Evolutionary conservation across 2,329 filamentous ascomycete genomes (phyloP).

Genomic region (Pseudogymnoascus sp.): DNA sequence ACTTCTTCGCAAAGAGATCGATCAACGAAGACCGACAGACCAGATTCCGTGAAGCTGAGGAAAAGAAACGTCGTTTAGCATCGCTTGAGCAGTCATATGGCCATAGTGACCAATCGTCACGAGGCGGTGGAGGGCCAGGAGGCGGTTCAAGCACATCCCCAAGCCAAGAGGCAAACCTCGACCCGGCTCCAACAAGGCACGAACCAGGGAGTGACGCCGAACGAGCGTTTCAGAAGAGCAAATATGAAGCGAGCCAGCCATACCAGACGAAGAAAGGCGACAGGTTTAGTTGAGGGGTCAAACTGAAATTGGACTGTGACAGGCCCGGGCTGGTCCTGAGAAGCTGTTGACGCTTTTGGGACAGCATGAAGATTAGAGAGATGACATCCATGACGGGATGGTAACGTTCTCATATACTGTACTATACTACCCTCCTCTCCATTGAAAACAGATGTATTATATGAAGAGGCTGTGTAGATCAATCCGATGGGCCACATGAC

Average conservation of each 20-base stretch:
- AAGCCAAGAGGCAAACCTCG: slow-evolving; percentile 63
- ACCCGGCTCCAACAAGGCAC: slow-evolving; percentile 82
- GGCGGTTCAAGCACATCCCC: slow-evolving; percentile 55
- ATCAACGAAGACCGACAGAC: slow-evolving; percentile 84
- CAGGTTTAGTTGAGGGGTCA: slow-evolving; percentile 55
- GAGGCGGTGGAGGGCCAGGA: slow-evolving; percentile 34
- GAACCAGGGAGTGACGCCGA: slow-evolving; percentile 64
- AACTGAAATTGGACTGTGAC: background rate
- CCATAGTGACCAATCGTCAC: slow-evolving; percentile 21
- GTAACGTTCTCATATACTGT: background rate
- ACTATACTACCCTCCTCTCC: background rate
- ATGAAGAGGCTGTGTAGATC: background rate
- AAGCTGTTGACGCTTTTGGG: background rate
- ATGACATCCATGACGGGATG: background rate
- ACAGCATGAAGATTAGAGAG: background rate
- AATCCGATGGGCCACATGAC: background rate
- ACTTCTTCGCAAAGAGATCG: slow-evolving; percentile 89
- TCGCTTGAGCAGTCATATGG: slow-evolving; percentile 44
- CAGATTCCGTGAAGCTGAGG: slow-evolving; percentile 58
- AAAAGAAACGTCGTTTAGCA: slow-evolving; percentile 51
- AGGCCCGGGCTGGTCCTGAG: background rate
- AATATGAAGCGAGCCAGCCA: slow-evolving; percentile 74
- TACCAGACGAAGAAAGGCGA: slow-evolving; percentile 78
- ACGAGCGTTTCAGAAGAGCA: slow-evolving; percentile 67
- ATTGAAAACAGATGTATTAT: background rate